Evolutionary conservation across 2,329 filamentous ascomycete genomes (phyloP), one percentile per base, ranked within the genome.

Genomic region (Ophiosphaerella narmari): DNA sequence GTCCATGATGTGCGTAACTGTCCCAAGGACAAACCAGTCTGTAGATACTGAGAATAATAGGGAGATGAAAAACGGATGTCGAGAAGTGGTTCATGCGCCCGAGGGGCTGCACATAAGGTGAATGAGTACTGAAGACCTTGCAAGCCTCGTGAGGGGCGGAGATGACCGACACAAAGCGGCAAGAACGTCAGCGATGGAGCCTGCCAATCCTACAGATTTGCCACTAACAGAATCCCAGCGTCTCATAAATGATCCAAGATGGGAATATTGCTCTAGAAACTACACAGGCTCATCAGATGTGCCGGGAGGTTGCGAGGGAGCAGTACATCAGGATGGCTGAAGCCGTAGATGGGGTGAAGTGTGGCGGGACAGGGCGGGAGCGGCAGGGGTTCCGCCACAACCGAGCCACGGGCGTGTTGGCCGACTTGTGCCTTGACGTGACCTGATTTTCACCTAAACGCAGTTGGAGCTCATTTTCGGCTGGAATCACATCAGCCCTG

Each of bases 131-230:
- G 35, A 55, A 60, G 53, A 41, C 48, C 53, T 57, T 63, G 56
- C 60, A 49, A 54, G 54, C 47, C 58, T 55, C 53, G 62, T 64
- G 62, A 65, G 51, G 51, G 62, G 57, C 62, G 63, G 62, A 63
- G 62, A 35, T 63, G 62, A 54, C 63, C 60, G 62, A 55, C 37
- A n/a, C 9, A 37, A 29, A 49, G 46, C 40, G 39, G 46, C 38
- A 49, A 46, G 45, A 43, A 41, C 48, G 33, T 39, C 38, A 37
- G 33, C 38, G 39, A 39, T 40, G 40, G 43, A 41, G 49, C 46
- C 46, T 59, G 51, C 26, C 6, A 8, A 29, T 29, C 11, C 7
- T 29, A 11, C 11, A 11, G 6, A 7, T 29, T 29, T 29, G 26
- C 26, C 26, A 29, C 26, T 2, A 29, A 29, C 26, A 7, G 11